phyloP scores from a whole-genome alignment of 306 rosid species.

The Casuarina equisetifolia region DNA sequence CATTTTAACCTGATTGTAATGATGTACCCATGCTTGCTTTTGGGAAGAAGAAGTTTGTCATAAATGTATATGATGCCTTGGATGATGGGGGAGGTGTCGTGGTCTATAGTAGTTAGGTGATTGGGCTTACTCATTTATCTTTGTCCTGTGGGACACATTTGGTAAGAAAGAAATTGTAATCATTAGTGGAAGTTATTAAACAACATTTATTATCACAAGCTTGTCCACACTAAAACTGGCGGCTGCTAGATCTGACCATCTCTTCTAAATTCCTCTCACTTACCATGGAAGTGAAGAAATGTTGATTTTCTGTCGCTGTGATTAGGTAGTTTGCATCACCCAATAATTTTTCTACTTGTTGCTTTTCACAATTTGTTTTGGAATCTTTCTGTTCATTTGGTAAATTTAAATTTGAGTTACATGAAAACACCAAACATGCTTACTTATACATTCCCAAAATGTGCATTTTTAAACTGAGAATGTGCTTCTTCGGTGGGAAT shows the following conservation, averaged over 20 bases:
- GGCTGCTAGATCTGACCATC: not conserved
- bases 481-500: not conserved
- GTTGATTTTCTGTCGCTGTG: not conserved
- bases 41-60: too few species aligned
- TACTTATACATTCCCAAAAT: not conserved
- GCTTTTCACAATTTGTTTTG: not conserved
- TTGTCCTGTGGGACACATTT: not conserved
- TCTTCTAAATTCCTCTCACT: not conserved
- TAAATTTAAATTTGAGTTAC: not conserved
- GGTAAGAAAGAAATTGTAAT: not conserved
- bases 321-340: not conserved
- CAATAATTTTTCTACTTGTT: not conserved
- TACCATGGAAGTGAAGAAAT: not conserved
- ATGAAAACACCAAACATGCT: not conserved
- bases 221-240: not conserved
- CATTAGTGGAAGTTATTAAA: too few species aligned
- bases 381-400: not conserved
- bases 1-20: too few species aligned
- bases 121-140: not conserved
- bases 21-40: too few species aligned
- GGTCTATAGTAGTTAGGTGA: not conserved
- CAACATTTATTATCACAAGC: not conserved
- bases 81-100: not conserved
- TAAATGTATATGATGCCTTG: too few species aligned
- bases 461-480: not conserved